Evolutionary conservation across 2,329 filamentous ascomycete species (phyloP), one percentile per base, ranked within the genome.

Genomic region (Alternaria sp.): DNA sequence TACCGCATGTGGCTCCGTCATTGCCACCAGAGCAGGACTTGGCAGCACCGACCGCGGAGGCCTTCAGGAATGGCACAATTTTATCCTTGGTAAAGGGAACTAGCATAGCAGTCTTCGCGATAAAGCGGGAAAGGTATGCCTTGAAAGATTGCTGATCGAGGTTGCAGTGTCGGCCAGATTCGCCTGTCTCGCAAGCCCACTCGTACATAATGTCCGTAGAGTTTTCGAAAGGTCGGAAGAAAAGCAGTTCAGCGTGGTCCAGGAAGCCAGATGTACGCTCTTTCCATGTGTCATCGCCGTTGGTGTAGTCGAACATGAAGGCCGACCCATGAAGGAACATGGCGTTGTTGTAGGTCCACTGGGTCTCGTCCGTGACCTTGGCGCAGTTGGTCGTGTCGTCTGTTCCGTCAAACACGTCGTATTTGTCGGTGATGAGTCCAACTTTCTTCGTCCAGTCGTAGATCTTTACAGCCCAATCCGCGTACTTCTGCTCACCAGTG

Each of bases 91-190:
- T 80, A 53, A 76, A 79, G 3, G 81, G 81, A 13, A 79, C 79
- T 49, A 82, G 60, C 28, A 79, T 63, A 4, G 79, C 76, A 6
- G 80, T 76, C 60, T 82, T 81, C 14, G 76, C 74, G 56, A 83
- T 72, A 86, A 88, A 93, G 42, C 90, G 87, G 26, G 86, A 78
- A 26, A 92, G 80, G 74, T 91, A 92, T 10, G 88, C 90, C 78
- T 93, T 93, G 85, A 92, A 93, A 46, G 84, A 87, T 69, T 84
- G 84, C 78, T 92, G 89, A 74, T 93, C 90, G 62, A 82, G 82
- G 78, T 91, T 85, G 81, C 90, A 93, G 54, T 79, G 77, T 56
- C 76, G 76, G 37, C 69, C 70, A 14, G 67, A 70, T 44, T 68
- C 62, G 21, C 71, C 7, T 76, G 69, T 77, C 78, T 93, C 90